Evolutionary conservation across 1,284 basidiomycete genomes (phyloP).

Genomic region (Flammula alnicola): DNA sequence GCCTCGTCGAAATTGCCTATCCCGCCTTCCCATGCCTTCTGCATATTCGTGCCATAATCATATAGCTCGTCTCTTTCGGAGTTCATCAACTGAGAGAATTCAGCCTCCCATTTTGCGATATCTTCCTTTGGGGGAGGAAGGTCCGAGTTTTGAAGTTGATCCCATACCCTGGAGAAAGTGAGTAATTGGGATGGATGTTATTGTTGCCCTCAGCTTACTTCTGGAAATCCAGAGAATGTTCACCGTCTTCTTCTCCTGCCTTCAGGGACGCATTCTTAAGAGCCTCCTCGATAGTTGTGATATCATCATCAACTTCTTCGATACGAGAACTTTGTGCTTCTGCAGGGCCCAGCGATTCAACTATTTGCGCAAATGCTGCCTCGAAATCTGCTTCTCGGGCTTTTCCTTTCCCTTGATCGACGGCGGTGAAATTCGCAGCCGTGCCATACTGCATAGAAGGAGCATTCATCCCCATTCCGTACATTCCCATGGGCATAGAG

Average conservation of each 20-base stretch:
- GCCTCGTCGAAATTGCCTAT: constrained; percentile 46
- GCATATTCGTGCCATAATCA: constrained; percentile 65
- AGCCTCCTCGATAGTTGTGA: constrained; percentile 44
- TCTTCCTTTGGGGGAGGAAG: constrained; percentile 64
- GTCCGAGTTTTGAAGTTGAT: constrained; percentile 60
- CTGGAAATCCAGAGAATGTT: neutral
- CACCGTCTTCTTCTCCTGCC: constrained; percentile 24
- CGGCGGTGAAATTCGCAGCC: constrained; percentile 29
- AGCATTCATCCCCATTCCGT: constrained; percentile 35
- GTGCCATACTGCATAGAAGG: constrained; percentile 32
- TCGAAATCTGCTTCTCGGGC: constrained; percentile 79
- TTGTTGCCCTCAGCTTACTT: no score
- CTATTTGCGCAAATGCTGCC: constrained; percentile 70
- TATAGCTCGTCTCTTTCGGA: constrained; percentile 67
- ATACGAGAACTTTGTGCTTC: constrained; percentile 54
- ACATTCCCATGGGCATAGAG: constrained; percentile 39
- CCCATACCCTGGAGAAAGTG: constrained; percentile 53
- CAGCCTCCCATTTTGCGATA: constrained; percentile 86
- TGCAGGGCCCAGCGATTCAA: constrained; percentile 47
- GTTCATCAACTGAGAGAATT: constrained; percentile 83
- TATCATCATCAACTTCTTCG: constrained; percentile 57
- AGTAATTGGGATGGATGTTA: neutral
- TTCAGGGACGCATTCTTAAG: constrained; percentile 44
- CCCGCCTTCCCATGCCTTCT: constrained; percentile 65
- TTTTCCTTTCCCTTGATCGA: constrained; percentile 72